phyloP scores from a whole-genome alignment of 169 alveolate genomes.

The Blepharisma undulans region DNA sequence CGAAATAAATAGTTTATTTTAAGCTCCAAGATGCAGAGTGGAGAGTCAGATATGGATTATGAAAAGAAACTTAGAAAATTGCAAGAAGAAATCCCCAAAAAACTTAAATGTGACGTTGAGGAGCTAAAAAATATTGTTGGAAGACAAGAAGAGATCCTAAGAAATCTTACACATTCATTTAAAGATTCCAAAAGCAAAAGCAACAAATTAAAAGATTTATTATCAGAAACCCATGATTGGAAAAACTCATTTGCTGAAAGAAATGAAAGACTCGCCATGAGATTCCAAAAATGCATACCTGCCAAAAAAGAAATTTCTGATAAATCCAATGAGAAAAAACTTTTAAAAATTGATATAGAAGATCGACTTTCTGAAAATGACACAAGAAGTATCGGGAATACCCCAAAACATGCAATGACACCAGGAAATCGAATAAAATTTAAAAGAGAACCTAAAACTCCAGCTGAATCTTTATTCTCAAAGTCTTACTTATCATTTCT shows the following conservation, averaged over 20 bases:
- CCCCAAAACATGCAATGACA: neutral
- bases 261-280: neutral
- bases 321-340: neutral
- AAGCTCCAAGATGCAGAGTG: neutral
- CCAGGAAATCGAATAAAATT: neutral
- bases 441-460: neutral
- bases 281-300: neutral
- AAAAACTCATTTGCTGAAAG: neutral
- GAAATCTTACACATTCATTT: neutral
- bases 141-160: neutral
- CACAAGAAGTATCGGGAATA: neutral
- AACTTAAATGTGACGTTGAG: neutral
- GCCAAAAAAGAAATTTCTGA: neutral
- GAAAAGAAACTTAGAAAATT: neutral
- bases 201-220: neutral
- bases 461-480: neutral
- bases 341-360: neutral
- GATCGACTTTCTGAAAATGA: neutral
- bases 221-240: neutral
- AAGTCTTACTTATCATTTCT: neutral
- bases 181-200: neutral
- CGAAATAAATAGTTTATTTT: neutral
- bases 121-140: neutral
- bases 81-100: neutral
- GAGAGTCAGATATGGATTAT: neutral